Evolutionary conservation across 192 early-diverging fungal species (phyloP).

Genomic region (Lobulomyces angularis): DNA sequence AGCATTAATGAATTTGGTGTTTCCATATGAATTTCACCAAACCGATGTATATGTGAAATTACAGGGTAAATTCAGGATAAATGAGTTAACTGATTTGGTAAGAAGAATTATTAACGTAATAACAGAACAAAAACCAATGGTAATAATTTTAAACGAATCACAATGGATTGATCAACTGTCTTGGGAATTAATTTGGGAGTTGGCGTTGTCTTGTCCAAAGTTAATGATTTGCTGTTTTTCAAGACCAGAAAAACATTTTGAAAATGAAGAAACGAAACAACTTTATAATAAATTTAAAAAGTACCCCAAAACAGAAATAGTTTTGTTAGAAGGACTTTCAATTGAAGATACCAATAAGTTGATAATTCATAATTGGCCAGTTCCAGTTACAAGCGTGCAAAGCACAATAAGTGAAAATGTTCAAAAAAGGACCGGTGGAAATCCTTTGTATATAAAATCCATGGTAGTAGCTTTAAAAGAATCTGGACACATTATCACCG

Average conservation of each 20-base stretch:
- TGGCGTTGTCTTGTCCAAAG: slow-evolving; percentile 15
- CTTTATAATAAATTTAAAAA: slow-evolving; percentile 14
- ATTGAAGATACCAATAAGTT: slow-evolving; percentile 24
- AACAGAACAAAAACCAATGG: slow-evolving; percentile 16
- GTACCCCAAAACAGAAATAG: slow-evolving; percentile 7
- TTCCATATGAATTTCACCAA: no score
- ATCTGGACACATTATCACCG: slow-evolving; percentile 19
- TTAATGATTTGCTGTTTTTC: slow-evolving; percentile 20
- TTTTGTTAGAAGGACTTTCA: slow-evolving; percentile 18
- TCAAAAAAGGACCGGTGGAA: slow-evolving; percentile 30
- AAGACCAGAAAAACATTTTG: slow-evolving; percentile 18
- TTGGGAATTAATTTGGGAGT: slow-evolving; percentile 29
- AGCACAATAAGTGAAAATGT: slow-evolving; percentile 21
- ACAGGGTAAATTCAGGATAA: slow-evolving; percentile 14
- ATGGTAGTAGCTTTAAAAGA: slow-evolving; percentile 32
- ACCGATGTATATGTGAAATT: slow-evolving; percentile 6
- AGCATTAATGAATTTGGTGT: no score
- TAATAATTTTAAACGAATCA: slow-evolving; percentile 26
- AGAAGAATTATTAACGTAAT: slow-evolving; percentile 17
- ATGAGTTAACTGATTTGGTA: slow-evolving; percentile 27
- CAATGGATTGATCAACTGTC: slow-evolving; percentile 33
- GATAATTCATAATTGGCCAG: slow-evolving; percentile 24
- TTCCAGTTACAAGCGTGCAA: slow-evolving; percentile 15
- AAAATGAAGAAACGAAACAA: slow-evolving; percentile 18
- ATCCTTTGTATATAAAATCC: slow-evolving; percentile 31